Percentiles rank a stretch among this genome's conserved stretches.
Evolutionary conservation across 495 filamentous ascomycete genomes (phyloP).

Genomic region (Niebla homalea): DNA sequence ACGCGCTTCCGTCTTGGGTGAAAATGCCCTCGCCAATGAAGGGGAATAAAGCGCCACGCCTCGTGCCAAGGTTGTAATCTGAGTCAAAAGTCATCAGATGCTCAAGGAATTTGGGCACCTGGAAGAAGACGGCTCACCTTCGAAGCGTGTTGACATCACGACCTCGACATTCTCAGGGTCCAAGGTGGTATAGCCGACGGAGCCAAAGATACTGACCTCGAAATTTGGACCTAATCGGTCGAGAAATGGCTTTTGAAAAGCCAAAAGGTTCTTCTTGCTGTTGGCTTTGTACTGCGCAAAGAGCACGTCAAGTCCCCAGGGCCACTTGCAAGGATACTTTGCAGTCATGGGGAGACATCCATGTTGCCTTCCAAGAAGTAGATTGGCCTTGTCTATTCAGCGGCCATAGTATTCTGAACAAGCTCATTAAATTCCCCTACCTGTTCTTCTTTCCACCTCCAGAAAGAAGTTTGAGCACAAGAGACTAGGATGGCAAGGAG

Average conservation of each 20-base stretch:
- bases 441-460: too few relatives aligned
- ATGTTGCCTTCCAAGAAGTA: too few relatives aligned
- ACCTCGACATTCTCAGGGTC: constrained; percentile 16
- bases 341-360: constrained; percentile 15
- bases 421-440: too few relatives aligned
- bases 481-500: too few relatives aligned
- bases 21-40: constrained; percentile 43
- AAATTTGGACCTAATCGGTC: constrained; percentile 8
- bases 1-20: constrained; percentile 35
- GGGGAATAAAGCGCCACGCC: constrained; percentile 20
- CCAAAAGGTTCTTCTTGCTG: constrained; percentile 7
- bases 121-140: constrained; percentile 14
- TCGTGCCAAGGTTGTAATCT: constrained; percentile 23
- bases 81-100: not conserved
- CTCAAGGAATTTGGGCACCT: not conserved
- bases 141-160: constrained; percentile 27
- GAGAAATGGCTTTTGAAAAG: constrained; percentile 15
- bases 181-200: constrained; percentile 4
- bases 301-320: constrained; percentile 22
- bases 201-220: constrained; percentile 13
- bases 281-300: constrained; percentile 17
- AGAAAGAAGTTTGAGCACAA: too few relatives aligned
- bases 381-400: too few relatives aligned
- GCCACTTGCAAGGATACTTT: constrained; percentile 22
- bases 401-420: too few relatives aligned